Evolutionary conservation across 1,284 basidiomycete species (phyloP).

Genomic region (Pterula multifida): DNA sequence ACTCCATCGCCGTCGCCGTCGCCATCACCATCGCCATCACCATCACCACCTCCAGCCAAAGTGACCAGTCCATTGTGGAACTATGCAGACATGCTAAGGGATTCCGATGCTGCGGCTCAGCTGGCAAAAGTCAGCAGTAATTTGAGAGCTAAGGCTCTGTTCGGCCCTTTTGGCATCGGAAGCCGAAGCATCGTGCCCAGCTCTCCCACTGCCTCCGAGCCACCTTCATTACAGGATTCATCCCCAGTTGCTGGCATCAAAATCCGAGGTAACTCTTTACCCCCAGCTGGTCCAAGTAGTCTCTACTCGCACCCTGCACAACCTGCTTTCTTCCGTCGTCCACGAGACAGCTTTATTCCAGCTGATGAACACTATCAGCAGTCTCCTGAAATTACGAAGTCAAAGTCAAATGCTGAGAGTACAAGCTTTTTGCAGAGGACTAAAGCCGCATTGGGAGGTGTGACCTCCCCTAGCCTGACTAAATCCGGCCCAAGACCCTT

Average conservation of each 20-base stretch:
- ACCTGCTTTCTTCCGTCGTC: constrained; percentile 44
- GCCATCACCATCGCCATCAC: constrained; percentile 12
- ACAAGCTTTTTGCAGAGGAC: constrained; percentile 10
- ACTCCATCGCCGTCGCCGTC: constrained; percentile 14
- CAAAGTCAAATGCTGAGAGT: background rate
- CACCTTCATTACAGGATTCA: background rate
- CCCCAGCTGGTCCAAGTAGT: constrained; percentile 25
- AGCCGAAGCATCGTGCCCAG: background rate
- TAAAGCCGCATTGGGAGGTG: constrained; percentile 11
- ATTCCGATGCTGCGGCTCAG: constrained; percentile 57
- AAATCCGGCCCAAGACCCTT: constrained; percentile 45
- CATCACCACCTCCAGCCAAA: constrained; percentile 8
- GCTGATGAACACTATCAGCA: constrained; percentile 12
- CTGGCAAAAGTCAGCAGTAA: constrained; percentile 64
- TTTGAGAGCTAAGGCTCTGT: constrained; percentile 50
- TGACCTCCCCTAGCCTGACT: constrained; percentile 11
- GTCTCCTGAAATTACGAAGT: background rate
- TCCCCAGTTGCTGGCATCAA: background rate
- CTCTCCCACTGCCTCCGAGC: background rate
- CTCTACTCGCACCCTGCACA: constrained; percentile 42
- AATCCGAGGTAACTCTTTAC: constrained; percentile 29
- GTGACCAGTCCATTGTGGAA: constrained; percentile 35
- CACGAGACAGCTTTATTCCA: constrained; percentile 41
- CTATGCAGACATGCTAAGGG: constrained; percentile 62
- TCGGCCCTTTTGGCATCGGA: constrained; percentile 29